Percentiles rank a stretch among this genome's conserved stretches.
Evolutionary conservation across 768 basidiomycete species (phyloP).

Genomic region (Lentinula aciculospora): DNA sequence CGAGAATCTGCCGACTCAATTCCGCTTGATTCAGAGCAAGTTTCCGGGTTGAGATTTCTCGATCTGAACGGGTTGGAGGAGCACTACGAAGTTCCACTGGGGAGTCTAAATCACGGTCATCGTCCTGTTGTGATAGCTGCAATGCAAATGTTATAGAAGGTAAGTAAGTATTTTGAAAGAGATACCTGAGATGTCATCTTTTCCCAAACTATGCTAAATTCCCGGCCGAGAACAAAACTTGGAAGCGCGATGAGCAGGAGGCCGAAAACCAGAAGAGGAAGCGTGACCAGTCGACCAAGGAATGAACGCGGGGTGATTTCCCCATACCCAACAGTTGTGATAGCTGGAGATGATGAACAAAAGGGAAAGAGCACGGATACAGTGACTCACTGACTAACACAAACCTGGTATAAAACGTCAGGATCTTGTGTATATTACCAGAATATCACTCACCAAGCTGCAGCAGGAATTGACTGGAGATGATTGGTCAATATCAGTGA

Average conservation of each 20-base stretch:
- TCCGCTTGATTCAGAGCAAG: conserved; percentile 63
- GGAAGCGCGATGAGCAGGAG: conserved; percentile 86
- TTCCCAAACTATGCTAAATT: conserved; percentile 91
- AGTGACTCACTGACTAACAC: conserved; percentile 73
- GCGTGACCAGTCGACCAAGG: conserved; percentile 79
- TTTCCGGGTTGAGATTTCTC: conserved; percentile 53
- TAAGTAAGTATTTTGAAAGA: not conserved
- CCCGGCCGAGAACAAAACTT: conserved; percentile 85
- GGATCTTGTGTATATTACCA: not conserved
- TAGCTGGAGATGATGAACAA: conserved; percentile 42
- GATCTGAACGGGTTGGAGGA: conserved; percentile 7
- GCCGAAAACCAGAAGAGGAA: conserved; percentile 85
- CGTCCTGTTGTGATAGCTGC: not conserved
- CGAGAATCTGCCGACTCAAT: conserved; percentile 58
- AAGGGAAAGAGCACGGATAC: not conserved
- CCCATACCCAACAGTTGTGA: conserved; percentile 88
- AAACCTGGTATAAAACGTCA: conserved; percentile 35
- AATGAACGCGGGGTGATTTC: conserved; percentile 87
- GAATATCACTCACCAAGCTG: conserved; percentile 55
- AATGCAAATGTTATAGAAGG: not conserved
- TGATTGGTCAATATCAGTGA: not conserved
- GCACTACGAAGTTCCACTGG: conserved; percentile 4
- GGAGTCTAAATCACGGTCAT: conserved; percentile 8
- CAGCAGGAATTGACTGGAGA: conserved; percentile 60
- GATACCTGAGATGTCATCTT: conserved; percentile 56